Conservation (phyloP, 768 basidiomycete genomes). For the Suillus brevipes region DNA sequence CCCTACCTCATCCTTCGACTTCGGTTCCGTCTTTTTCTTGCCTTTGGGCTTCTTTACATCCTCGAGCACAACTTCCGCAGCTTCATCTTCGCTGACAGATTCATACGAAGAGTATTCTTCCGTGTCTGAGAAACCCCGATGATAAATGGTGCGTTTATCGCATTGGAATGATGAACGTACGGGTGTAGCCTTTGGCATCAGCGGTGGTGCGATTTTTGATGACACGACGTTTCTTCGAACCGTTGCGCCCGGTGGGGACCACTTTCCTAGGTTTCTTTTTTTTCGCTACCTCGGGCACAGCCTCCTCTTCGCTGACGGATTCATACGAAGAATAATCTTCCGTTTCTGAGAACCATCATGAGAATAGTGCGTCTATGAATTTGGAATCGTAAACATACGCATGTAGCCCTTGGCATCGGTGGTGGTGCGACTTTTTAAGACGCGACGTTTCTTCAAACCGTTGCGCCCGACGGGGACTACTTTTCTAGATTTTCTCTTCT, state of each 20-base stretch:
- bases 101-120: conserved; percentile 84
- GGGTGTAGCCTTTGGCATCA: conserved; percentile 73
- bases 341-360: conserved; percentile 44
- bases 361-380: conserved; percentile 4
- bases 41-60: conserved; percentile 19
- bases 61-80: conserved; percentile 37
- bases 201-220: conserved; percentile 54
- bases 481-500: conserved; percentile 33
- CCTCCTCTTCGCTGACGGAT: conserved; percentile 65
- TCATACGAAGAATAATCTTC: conserved; percentile 84
- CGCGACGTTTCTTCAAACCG: conserved; percentile 71
- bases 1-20: conserved; percentile 21
- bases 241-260: conserved; percentile 76
- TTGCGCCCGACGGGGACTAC: conserved; percentile 63
- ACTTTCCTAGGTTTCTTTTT: conserved; percentile 45
- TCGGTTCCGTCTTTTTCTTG: conserved; percentile 21
- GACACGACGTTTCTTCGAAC: conserved; percentile 70
- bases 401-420: conserved; percentile 72
- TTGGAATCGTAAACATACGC: conserved; percentile 42
- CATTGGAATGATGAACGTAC: conserved; percentile 40
- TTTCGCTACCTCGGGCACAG: conserved; percentile 23
- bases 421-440: conserved; percentile 56
- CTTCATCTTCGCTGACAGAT: conserved; percentile 64
- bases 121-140: conserved; percentile 44
- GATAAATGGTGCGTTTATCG: conserved; percentile 1